Percentiles rank a stretch among this genome's conserved stretches.
Evolutionary conservation across 768 basidiomycete genomes (phyloP).

Genomic region (Pulveroboletus sp.): DNA sequence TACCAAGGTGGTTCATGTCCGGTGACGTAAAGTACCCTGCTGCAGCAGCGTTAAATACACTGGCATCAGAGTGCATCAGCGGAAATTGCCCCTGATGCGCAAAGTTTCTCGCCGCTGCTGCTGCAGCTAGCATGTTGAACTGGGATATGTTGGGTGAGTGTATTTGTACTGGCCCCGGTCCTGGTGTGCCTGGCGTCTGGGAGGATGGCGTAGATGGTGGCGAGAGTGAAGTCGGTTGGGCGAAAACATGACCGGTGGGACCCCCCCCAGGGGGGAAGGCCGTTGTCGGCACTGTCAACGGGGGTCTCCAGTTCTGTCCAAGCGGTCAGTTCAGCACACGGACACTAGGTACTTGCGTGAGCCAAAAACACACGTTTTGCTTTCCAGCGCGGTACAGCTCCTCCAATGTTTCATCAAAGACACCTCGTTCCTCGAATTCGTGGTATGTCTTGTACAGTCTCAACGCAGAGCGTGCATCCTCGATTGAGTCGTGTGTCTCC

Average conservation of each 20-base stretch:
- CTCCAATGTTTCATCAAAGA: conserved; percentile 86
- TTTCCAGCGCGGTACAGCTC: conserved; percentile 75
- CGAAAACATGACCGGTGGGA: neutral
- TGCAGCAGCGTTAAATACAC: conserved; percentile 13
- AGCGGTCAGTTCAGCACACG: neutral
- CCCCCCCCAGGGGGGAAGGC: conserved; percentile 1
- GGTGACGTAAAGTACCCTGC: conserved; percentile 17
- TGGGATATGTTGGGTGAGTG: conserved; percentile 18
- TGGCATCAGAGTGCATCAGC: conserved; percentile 14
- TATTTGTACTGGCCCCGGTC: neutral
- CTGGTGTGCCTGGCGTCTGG: neutral
- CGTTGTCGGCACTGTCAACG: conserved; percentile 18
- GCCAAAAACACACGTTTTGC: conserved; percentile 52
- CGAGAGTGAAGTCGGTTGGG: conserved; percentile 1
- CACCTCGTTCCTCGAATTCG: conserved; percentile 64
- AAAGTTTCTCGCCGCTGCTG: conserved; percentile 23
- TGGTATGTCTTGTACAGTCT: conserved; percentile 80
- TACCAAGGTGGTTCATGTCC: conserved; percentile 15
- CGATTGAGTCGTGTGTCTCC: conserved; percentile 97
- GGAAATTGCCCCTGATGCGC: conserved; percentile 22
- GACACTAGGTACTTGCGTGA: neutral
- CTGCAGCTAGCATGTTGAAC: conserved; percentile 25
- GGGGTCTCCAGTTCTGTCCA: conserved; percentile 56
- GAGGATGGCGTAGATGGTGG: conserved; percentile 4
- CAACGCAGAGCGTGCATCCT: conserved; percentile 86